Evolutionary conservation across 2,329 filamentous ascomycete genomes (phyloP).

Genomic region (Curvularia eragrostidis): DNA sequence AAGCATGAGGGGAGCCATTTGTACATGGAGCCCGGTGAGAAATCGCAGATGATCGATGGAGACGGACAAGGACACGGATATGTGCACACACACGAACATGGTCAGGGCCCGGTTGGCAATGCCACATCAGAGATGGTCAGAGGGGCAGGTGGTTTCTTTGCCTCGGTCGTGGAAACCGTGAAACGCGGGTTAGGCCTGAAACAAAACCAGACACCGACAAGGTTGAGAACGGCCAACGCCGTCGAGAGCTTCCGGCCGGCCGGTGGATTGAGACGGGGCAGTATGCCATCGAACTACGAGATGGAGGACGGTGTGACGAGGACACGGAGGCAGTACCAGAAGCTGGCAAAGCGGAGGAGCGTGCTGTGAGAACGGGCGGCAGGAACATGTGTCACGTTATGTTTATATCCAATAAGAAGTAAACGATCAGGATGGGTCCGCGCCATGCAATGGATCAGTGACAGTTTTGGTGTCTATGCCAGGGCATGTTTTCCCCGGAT

Average conservation of each 20-base stretch:
- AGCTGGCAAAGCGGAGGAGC: constrained; percentile 48
- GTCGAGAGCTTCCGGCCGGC: constrained; percentile 19
- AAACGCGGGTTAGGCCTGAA: constrained; percentile 22
- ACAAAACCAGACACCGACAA: constrained; percentile 13
- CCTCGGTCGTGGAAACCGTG: constrained; percentile 13
- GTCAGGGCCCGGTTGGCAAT: constrained; percentile 10
- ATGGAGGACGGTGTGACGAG: constrained; percentile 46
- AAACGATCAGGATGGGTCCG: not conserved
- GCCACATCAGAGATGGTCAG: not conserved
- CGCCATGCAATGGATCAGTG: not conserved
- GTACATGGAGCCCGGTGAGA: constrained; percentile 57
- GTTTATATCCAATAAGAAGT: not conserved
- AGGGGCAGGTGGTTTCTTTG: constrained; percentile 2
- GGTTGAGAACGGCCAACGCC: constrained; percentile 31
- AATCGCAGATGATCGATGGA: constrained; percentile 25
- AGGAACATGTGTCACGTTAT: not conserved
- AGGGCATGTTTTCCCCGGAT: constrained; percentile 1
- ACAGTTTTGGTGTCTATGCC: not conserved
- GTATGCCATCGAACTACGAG: constrained; percentile 38
- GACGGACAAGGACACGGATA: constrained; percentile 21
- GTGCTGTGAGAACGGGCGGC: constrained; percentile 32
- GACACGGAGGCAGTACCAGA: constrained; percentile 43
- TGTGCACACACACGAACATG: constrained; percentile 15
- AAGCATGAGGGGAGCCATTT: constrained; percentile 60
- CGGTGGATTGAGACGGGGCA: constrained; percentile 27